Evolutionary conservation across 768 basidiomycete species (phyloP).

Genomic region (Gyrodon lividus): DNA sequence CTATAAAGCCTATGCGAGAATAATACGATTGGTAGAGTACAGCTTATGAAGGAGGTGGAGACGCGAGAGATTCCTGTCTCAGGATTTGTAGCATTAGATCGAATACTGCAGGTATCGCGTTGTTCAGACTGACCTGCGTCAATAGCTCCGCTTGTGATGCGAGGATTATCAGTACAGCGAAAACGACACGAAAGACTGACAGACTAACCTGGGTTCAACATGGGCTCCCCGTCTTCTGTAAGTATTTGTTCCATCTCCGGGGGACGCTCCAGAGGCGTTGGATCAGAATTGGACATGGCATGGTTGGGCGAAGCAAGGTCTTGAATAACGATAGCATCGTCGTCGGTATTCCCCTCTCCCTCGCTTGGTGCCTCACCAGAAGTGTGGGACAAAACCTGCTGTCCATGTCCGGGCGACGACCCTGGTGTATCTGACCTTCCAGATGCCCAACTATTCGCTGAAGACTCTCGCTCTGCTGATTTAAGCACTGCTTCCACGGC

Average conservation of each 20-base stretch:
- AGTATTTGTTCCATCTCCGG: slow-evolving; percentile 54
- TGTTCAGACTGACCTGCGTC: slow-evolving; percentile 49
- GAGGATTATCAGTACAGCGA: slow-evolving; percentile 3
- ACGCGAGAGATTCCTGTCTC: slow-evolving; percentile 60
- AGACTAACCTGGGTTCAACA: slow-evolving; percentile 65
- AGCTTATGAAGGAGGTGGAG: slow-evolving; percentile 58
- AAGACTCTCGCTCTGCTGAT: slow-evolving; percentile 31
- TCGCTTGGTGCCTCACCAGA: slow-evolving; percentile 9
- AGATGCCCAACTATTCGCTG: slow-evolving; percentile 4
- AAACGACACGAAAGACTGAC: not conserved
- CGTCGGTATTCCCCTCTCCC: slow-evolving; percentile 9
- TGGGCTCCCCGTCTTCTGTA: slow-evolving; percentile 63
- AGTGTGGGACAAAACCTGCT: slow-evolving; percentile 6
- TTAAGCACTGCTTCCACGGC: slow-evolving; percentile 37
- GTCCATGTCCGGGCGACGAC: slow-evolving; percentile 6
- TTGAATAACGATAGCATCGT: slow-evolving; percentile 15
- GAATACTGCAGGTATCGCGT: slow-evolving; percentile 9
- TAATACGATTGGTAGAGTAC: slow-evolving; percentile 25
- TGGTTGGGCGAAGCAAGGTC: slow-evolving; percentile 20
- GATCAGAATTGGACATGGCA: slow-evolving; percentile 6
- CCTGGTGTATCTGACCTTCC: slow-evolving; percentile 6
- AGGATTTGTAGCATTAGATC: slow-evolving; percentile 31
- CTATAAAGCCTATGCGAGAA: slow-evolving; percentile 22
- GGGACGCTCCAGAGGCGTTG: slow-evolving; percentile 33
- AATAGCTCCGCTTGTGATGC: slow-evolving; percentile 50